Conservation (phyloP, 1,284 basidiomycete genomes). For the Ustilago trichophora region DNA sequence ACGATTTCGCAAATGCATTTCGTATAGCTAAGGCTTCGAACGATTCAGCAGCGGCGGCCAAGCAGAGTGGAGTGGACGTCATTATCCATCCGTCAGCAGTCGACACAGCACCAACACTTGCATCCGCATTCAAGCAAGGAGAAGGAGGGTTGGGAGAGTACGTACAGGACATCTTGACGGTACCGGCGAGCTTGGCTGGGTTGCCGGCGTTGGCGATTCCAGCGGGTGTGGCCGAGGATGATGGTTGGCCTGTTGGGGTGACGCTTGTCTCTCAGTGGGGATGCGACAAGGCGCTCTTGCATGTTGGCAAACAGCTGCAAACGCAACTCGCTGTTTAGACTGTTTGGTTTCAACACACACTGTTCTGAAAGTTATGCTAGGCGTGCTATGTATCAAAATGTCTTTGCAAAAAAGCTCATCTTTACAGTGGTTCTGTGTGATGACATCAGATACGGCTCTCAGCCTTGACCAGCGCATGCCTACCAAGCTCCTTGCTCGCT, state of each 20-base stretch:
- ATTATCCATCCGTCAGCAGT: constrained; percentile 75
- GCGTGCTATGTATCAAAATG: too few relatives aligned
- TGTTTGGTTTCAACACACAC: too few relatives aligned
- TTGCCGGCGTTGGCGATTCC: constrained; percentile 84
- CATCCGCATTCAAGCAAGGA: not conserved
- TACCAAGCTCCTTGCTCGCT: constrained; percentile 14
- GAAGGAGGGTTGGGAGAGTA: constrained; percentile 69
- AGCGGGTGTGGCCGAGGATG: constrained; percentile 63
- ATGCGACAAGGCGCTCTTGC: constrained; percentile 75
- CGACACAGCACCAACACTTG: constrained; percentile 53
- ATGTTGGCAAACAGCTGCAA: constrained; percentile 71
- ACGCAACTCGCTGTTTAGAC: constrained; percentile 8
- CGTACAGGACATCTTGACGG: constrained; percentile 89
- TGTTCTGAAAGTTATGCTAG: too few relatives aligned
- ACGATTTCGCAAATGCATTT: constrained; percentile 81
- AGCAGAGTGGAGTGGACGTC: constrained; percentile 80
- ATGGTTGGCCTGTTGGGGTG: constrained; percentile 81
- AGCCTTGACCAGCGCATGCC: constrained; percentile 23
- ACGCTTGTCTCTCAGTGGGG: constrained; percentile 93
- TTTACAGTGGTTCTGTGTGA: too few relatives aligned
- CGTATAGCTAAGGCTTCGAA: constrained; percentile 68
- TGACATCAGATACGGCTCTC: constrained; percentile 24
- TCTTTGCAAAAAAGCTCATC: too few relatives aligned
- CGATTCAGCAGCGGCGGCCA: not conserved
- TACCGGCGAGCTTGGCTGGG: constrained; percentile 88